Evolutionary conservation across 2,329 filamentous ascomycete species (phyloP).

Genomic region (Cryphonectria nitschkei): DNA sequence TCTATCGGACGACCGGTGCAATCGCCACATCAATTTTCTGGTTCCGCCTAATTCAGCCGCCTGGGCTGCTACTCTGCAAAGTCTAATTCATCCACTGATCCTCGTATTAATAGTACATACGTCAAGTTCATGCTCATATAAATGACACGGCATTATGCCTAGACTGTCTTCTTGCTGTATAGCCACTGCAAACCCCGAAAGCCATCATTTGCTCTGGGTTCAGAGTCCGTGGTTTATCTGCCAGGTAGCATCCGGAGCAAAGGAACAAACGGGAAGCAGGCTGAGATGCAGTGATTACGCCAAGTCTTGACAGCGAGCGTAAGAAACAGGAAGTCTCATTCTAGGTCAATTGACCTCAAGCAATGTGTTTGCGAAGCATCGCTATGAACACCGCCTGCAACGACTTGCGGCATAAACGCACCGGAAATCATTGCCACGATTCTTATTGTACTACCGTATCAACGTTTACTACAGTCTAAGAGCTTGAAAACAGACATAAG

Average conservation of each 20-base stretch:
- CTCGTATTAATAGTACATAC: not conserved
- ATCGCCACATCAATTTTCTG: not conserved
- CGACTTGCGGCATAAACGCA: not conserved
- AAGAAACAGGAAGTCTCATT: too few species aligned
- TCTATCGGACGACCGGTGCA: not conserved
- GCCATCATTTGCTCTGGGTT: not conserved
- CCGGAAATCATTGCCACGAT: too few species aligned
- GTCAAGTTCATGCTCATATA: not conserved
- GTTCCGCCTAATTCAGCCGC: conserved; percentile 4
- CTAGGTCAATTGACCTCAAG: too few species aligned
- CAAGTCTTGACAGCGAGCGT: too few species aligned
- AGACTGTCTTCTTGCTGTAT: not conserved
- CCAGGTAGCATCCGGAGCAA: not conserved
- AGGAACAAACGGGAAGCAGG: not conserved
- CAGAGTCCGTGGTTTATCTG: not conserved
- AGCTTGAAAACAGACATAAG: not conserved
- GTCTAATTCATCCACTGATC: not conserved
- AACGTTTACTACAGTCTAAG: not conserved
- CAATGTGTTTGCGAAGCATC: not conserved
- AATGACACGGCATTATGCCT: not conserved
- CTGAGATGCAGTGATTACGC: too few species aligned
- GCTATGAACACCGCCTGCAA: not conserved
- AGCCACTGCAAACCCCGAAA: not conserved
- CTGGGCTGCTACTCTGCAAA: not conserved
- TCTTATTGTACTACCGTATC: too few species aligned